A percentile compares a stretch with the other conserved stretches of the same genome.
These are phyloP conservation scores for Leishmania arabica DNA, from an alignment of 208 protist genomes.

Conservation along the genomic window DNA sequence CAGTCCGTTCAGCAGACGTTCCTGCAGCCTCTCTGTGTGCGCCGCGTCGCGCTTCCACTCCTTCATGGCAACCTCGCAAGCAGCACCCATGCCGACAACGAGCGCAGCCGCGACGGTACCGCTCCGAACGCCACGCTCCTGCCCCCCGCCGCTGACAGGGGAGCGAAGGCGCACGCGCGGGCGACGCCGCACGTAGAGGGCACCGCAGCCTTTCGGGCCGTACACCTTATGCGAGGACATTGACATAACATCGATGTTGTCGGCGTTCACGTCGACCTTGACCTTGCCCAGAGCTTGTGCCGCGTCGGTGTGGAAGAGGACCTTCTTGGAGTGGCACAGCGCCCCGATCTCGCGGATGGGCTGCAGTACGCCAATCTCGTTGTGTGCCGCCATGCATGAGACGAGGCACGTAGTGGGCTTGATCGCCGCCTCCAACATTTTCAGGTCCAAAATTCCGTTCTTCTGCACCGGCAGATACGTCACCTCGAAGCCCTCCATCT, in stretches of 20 bases:
- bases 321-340: slow-evolving; percentile 93
- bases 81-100: slow-evolving; percentile 95
- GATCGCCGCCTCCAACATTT: slow-evolving; percentile 92
- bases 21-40: slow-evolving; percentile 83
- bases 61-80: slow-evolving; percentile 83
- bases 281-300: slow-evolving; percentile 99
- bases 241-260: slow-evolving; percentile 98
- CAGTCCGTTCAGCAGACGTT: slow-evolving; percentile 90
- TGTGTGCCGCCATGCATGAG: slow-evolving; percentile 98
- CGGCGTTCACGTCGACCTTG: slow-evolving; percentile 96
- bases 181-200: slow-evolving; percentile 88
- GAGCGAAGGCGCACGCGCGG: slow-evolving; percentile 97
- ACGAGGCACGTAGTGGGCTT: slow-evolving; percentile 96
- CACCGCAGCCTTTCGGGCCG: slow-evolving; percentile 96
- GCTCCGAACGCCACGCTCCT: slow-evolving; percentile 96
- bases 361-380: slow-evolving; percentile 99
- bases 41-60: slow-evolving; percentile 96
- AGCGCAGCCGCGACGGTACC: slow-evolving; percentile 95
- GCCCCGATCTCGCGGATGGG: slow-evolving; percentile 96
- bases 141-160: slow-evolving; percentile 98
- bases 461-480: slow-evolving; percentile 98
- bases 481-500: slow-evolving; percentile 96
- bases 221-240: slow-evolving; percentile 99
- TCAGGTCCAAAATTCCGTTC: slow-evolving; percentile 97
- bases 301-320: slow-evolving; percentile 98